Percentiles rank a stretch among this genome's conserved stretches.
Evolutionary conservation across 768 basidiomycete species (phyloP).

Genomic region (Hygrocybe coccinea): DNA sequence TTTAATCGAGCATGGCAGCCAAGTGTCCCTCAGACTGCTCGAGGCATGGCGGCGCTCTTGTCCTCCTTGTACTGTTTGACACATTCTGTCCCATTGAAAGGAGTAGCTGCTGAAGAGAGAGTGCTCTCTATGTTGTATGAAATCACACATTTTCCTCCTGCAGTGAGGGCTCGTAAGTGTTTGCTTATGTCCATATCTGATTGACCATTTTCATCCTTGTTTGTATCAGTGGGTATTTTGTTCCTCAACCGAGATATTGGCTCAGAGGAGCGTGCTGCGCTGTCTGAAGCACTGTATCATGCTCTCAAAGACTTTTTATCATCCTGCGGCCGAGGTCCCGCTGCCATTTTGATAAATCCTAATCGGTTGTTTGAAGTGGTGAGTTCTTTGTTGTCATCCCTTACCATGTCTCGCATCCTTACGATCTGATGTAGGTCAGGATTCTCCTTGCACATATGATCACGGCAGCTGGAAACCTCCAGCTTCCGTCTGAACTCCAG

Average conservation of each 20-base stretch:
- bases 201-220: background rate
- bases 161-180: slow-evolving; percentile 23
- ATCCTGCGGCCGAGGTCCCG: slow-evolving; percentile 8
- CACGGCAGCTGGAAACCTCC: slow-evolving; percentile 3
- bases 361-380: slow-evolving; percentile 19
- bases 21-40: slow-evolving; percentile 18
- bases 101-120: slow-evolving; percentile 11
- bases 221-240: slow-evolving; percentile 19
- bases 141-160: slow-evolving; percentile 24
- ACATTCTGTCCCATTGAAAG: slow-evolving; percentile 18
- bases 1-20: slow-evolving; percentile 22
- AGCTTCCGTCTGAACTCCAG: background rate
- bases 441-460: slow-evolving; percentile 16
- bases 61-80: slow-evolving; percentile 26
- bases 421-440: slow-evolving; percentile 6
- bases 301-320: slow-evolving; percentile 19
- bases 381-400: background rate
- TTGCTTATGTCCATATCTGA: background rate
- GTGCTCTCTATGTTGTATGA: slow-evolving; percentile 21
- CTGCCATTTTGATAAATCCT: slow-evolving; percentile 11
- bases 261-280: slow-evolving; percentile 22
- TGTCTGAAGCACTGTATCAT: slow-evolving; percentile 21
- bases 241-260: slow-evolving; percentile 18
- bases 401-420: background rate
- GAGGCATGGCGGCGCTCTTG: slow-evolving; percentile 29